These are phyloP conservation scores for Malassezia japonica DNA, from an alignment of 1,284 basidiomycete genomes.

Conservation along the genomic window DNA sequence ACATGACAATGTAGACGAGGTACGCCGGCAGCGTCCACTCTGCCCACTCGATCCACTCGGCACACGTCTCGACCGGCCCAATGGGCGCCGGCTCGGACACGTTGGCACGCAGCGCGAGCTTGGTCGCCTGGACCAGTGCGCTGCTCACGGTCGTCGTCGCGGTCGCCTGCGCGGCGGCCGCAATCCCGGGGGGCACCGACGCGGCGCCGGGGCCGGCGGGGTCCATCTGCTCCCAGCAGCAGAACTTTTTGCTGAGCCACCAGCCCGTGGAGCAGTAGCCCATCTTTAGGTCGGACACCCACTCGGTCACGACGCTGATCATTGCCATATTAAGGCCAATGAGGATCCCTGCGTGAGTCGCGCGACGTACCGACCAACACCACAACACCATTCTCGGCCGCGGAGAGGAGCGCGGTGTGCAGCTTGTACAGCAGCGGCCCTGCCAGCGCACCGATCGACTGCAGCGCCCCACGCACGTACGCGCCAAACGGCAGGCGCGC, in stretches of 20 bases:
- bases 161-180: conserved; percentile 21
- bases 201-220: conserved; percentile 34
- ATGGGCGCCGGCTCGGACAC: neutral
- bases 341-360: conserved; percentile 59
- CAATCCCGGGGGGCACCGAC: conserved; percentile 3
- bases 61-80: conserved; percentile 59
- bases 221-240: conserved; percentile 70
- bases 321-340: conserved; percentile 90
- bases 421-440: neutral
- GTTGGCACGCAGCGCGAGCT: neutral
- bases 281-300: conserved; percentile 94
- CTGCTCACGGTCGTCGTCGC: conserved; percentile 20
- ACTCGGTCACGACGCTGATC: conserved; percentile 91
- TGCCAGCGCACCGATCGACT: conserved; percentile 2
- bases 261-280: conserved; percentile 92
- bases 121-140: neutral
- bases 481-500: conserved; percentile 22
- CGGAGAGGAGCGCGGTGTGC: conserved; percentile 25
- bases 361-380: conserved; percentile 32
- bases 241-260: conserved; percentile 98
- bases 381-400: conserved; percentile 41
- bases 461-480: conserved; percentile 26
- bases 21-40: conserved; percentile 63
- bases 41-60: conserved; percentile 91
- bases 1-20: conserved; percentile 64